A percentile compares a stretch with the other conserved stretches of the same genome.
Evolutionary conservation across 1,284 basidiomycete species (phyloP).

Genomic region (Apiotrichum veenhuisii): DNA sequence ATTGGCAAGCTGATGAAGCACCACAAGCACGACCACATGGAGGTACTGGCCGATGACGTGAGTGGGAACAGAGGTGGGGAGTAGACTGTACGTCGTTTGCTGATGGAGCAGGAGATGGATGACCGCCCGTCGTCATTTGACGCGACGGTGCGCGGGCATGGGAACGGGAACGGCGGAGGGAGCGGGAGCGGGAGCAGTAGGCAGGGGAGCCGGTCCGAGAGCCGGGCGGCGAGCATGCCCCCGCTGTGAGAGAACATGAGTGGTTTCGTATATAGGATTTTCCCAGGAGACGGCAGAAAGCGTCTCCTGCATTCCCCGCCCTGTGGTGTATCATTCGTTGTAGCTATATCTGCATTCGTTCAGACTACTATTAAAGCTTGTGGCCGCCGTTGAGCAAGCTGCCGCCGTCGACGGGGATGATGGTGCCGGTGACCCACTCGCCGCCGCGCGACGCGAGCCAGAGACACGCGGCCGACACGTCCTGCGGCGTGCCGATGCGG

Average conservation of each 20-base stretch:
- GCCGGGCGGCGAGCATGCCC: too few species aligned
- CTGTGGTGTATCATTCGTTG: background rate
- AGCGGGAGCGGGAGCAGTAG: too few species aligned
- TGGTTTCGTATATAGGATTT: too few species aligned
- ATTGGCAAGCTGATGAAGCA: background rate
- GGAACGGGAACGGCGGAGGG: too few species aligned
- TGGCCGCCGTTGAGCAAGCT: constrained; percentile 42
- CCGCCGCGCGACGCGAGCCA: constrained; percentile 62
- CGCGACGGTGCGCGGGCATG: too few species aligned
- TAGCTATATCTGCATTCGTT: background rate
- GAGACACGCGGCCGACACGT: constrained; percentile 61
- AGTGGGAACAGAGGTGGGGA: background rate
- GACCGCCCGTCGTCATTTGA: background rate
- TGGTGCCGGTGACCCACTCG: constrained; percentile 62
- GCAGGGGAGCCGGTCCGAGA: background rate
- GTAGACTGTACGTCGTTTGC: background rate
- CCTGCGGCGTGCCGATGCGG: constrained; percentile 61
- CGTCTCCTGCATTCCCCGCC: too few species aligned
- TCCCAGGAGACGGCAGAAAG: too few species aligned
- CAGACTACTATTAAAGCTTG: constrained; percentile 17
- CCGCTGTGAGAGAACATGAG: too few species aligned
- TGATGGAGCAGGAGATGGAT: background rate
- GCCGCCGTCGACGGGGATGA: constrained; percentile 62
- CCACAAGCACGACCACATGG: constrained; percentile 3
- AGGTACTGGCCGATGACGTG: background rate